These are phyloP conservation scores for Fraxinus pennsylvanica DNA, from an alignment of 257 asterid genomes.

Conservation along the genomic window DNA sequence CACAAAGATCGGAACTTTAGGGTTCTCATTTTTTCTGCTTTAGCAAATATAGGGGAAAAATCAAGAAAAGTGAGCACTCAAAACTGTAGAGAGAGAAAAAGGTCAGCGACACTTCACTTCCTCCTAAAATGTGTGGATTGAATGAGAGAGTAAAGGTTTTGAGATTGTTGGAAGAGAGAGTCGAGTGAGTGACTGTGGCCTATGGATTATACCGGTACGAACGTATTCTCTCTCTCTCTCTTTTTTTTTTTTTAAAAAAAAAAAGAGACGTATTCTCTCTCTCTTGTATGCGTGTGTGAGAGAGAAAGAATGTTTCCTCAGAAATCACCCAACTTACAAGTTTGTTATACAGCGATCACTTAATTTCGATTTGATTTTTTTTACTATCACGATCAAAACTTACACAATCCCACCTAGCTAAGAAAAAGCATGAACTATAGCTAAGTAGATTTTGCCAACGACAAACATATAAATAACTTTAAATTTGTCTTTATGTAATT, in stretches of 20 bases:
- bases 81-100: constrained; percentile 42
- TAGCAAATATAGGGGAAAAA: constrained; percentile 29
- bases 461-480: too few species aligned
- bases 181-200: constrained; percentile 32
- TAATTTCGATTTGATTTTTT: not conserved
- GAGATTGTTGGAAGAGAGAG: constrained; percentile 43
- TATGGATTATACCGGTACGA: constrained; percentile 20
- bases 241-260: too few species aligned
- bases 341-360: not conserved
- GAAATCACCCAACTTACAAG: not conserved
- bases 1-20: constrained; percentile 69
- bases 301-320: not conserved
- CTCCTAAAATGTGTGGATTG: constrained; percentile 36
- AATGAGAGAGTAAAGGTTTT: constrained; percentile 36
- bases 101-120: constrained; percentile 32
- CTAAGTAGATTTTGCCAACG: not conserved
- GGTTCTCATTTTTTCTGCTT: constrained; percentile 30
- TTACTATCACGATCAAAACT: not conserved
- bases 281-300: too few species aligned
- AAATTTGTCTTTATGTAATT: not conserved
- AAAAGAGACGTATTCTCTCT: too few species aligned
- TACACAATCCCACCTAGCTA: too few species aligned
- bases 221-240: too few species aligned
- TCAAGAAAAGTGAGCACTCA: constrained; percentile 28
- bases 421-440: not conserved